Evolutionary conservation across 768 basidiomycete species (phyloP).

Genomic region (Tubosaeta brunneosetosa): DNA sequence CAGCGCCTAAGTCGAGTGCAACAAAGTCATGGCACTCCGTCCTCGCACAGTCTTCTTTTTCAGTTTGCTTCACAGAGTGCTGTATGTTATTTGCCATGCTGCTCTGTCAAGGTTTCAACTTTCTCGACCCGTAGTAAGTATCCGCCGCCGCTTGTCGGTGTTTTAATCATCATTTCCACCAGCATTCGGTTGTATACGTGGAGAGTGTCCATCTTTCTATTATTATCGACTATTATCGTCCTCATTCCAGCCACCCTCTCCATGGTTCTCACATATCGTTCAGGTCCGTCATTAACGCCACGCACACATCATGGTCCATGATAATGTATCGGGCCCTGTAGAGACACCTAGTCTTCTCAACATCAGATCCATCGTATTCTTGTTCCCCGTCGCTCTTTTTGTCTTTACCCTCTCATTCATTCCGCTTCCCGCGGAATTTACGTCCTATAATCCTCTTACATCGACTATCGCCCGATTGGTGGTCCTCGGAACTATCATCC

Average conservation of each 20-base stretch:
- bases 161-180: neutral
- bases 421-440: constrained; percentile 56
- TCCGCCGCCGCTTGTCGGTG: neutral
- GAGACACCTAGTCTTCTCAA: constrained; percentile 25
- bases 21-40: constrained; percentile 44
- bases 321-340: constrained; percentile 4
- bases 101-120: constrained; percentile 60
- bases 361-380: constrained; percentile 15
- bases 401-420: constrained; percentile 60
- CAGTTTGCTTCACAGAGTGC: constrained; percentile 70
- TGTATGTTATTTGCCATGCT: constrained; percentile 68
- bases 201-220: constrained; percentile 56
- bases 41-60: constrained; percentile 57
- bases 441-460: constrained; percentile 39
- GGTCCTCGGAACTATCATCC: constrained; percentile 70
- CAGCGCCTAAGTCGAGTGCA: constrained; percentile 16
- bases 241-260: constrained; percentile 61
- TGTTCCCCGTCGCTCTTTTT: constrained; percentile 51
- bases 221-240: constrained; percentile 60
- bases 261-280: constrained; percentile 49
- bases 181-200: constrained; percentile 68
- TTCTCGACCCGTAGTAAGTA: constrained; percentile 54
- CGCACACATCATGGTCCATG: neutral
- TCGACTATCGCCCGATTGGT: constrained; percentile 59
- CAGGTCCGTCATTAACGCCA: constrained; percentile 16